Base-by-base conservation (phyloP, 129 eudicot species). In the Ambrosia artemisiifolia region DNA sequence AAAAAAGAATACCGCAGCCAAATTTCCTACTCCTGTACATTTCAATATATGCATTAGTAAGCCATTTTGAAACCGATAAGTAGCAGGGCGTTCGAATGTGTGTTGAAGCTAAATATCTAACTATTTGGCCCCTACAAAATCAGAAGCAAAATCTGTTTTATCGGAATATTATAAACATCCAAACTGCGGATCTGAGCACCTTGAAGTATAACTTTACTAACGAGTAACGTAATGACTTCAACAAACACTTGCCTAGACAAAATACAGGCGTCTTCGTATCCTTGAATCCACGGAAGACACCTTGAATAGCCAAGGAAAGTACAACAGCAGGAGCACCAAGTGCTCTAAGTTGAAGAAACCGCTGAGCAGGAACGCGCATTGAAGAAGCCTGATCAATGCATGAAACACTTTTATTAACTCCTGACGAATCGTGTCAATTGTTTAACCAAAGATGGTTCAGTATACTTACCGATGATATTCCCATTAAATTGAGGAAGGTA, bases 261-360 rank as follows among this genome's bases (percentile, higher is more conserved):
- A 81, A 60, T 11, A 87, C 87, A 48, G 88, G 86, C 11, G 92
- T 87, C 74, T 80, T 79, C 16, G 92, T 87, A 70, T 87, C 92
- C 76, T 87, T 87, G 19, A 87, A 87, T 38, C 92, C 92, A 62
- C 92, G 92, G 56, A 87, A 81, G 65, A 87, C 71, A 18, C 92
- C 92, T 76, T 81, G 88, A 69, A 87, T 79, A 17, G 92, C 92
- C 28, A 87, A 78, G 2, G 82, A 87, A 69, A 87, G 83, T 17
- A 87, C 88, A 63, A 79, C 92, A 17, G 92, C 92, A 32, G 92
- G 92, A 44, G 87, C 85, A 64, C 92, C 92, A 74, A 84, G 75
- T 63, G 92, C 85, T 73, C 92, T 81, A 75, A 87, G 88, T 74
- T 84, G 80, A 76, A 87, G 92, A 84, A 87, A 87, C 50, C 82